Evolutionary conservation across 2,329 filamentous ascomycete species (phyloP).

Genomic region (Diaporthe citrichinensis): DNA sequence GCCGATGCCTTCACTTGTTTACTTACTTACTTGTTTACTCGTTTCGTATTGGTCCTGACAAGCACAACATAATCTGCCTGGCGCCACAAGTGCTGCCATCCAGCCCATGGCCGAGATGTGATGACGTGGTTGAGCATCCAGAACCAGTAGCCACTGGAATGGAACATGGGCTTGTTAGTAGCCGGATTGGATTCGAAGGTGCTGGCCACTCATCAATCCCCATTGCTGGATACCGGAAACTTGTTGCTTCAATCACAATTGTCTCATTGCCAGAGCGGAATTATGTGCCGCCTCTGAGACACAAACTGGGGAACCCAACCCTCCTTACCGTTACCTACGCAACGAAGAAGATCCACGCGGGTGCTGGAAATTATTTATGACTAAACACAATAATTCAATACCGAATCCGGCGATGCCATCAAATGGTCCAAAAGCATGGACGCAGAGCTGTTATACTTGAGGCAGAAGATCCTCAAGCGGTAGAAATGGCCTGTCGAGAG

Average conservation of each 20-base stretch:
- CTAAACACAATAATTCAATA: too few species aligned
- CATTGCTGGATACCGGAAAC: not conserved
- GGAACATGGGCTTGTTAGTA: not conserved
- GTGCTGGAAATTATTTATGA: not conserved
- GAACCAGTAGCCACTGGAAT: slow-evolving; percentile 1
- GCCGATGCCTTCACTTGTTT: not conserved
- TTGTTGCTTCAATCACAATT: not conserved
- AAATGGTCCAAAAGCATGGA: too few species aligned
- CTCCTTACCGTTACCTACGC: not conserved
- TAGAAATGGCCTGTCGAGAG: too few species aligned
- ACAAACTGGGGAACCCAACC: not conserved
- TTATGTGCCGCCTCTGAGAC: not conserved
- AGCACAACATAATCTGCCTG: not conserved
- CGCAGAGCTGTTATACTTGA: too few species aligned
- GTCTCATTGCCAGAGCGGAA: not conserved
- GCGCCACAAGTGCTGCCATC: not conserved
- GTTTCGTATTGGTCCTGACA: not conserved
- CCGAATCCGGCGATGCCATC: not conserved
- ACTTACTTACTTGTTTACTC: not conserved
- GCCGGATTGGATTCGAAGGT: not conserved
- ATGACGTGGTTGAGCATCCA: not conserved
- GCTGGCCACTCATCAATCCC: slow-evolving; percentile 6
- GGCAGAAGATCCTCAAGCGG: too few species aligned
- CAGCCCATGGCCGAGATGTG: not conserved
- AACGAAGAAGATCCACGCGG: not conserved